Evolutionary conservation across 2,329 filamentous ascomycete genomes (phyloP).

Genomic region (Aciculosporium take): DNA sequence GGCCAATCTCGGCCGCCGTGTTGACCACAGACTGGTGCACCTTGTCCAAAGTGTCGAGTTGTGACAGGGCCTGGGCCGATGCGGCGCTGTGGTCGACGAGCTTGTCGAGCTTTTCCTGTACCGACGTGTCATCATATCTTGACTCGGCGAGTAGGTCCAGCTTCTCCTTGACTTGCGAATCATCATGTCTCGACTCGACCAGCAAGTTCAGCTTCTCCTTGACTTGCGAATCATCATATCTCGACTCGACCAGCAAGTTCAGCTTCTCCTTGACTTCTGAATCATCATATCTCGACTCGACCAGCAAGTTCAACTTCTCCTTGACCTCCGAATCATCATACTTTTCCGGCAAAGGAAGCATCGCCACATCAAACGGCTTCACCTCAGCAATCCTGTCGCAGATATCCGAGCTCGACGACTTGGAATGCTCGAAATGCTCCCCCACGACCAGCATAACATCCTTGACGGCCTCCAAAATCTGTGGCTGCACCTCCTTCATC

Average conservation of each 20-base stretch:
- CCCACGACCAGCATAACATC: conserved; percentile 73
- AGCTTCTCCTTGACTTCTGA: conserved; percentile 18
- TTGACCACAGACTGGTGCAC: conserved; percentile 78
- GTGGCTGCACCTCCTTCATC: conserved; percentile 70
- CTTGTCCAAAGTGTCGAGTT: conserved; percentile 71
- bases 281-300: conserved; percentile 41
- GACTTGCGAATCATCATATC: conserved; percentile 39
- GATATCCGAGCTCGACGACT: conserved; percentile 43
- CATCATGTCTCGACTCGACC: conserved; percentile 40
- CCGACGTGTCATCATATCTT: conserved; percentile 15
- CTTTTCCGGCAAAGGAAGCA: conserved; percentile 45
- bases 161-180: conserved; percentile 30
- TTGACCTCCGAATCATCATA: conserved; percentile 20
- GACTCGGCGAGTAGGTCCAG: conserved; percentile 27
- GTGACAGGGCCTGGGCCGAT: conserved; percentile 54
- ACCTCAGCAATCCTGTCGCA: conserved; percentile 47
- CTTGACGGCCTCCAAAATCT: conserved; percentile 73
- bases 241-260: conserved; percentile 21
- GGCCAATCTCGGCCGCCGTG: conserved; percentile 70
- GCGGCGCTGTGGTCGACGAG: conserved; percentile 50
- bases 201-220: conserved; percentile 22
- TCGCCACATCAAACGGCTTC: conserved; percentile 43
- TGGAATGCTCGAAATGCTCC: conserved; percentile 80
- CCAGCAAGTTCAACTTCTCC: conserved; percentile 21
- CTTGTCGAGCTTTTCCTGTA: conserved; percentile 26